A percentile compares a stretch with the other conserved stretches of the same genome.
Conservation (phyloP, 2,329 filamentous ascomycete genomes). For the Claviceps sp. region DNA sequence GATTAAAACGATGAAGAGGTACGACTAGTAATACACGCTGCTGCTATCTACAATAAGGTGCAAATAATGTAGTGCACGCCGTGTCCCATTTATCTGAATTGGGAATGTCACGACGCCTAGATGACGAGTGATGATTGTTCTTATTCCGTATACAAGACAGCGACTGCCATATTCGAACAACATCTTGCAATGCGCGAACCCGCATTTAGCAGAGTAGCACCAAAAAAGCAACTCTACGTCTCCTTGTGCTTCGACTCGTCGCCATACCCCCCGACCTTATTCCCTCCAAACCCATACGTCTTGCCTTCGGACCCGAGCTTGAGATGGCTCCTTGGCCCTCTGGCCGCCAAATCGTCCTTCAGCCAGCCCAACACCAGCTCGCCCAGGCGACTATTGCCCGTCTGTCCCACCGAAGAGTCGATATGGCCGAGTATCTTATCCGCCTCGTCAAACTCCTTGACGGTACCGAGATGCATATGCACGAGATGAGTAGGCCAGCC, state of each 20-base stretch:
- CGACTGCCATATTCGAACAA: too few relatives aligned
- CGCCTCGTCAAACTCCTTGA: constrained; percentile 75
- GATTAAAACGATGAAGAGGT: too few relatives aligned
- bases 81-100: too few relatives aligned
- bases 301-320: constrained; percentile 46
- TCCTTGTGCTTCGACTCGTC: constrained; percentile 33
- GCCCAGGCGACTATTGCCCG: constrained; percentile 71
- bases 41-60: too few relatives aligned
- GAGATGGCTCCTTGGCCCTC: constrained; percentile 59
- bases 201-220: background rate
- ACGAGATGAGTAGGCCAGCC: constrained; percentile 92
- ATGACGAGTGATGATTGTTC: too few relatives aligned
- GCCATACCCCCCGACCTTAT: constrained; percentile 41
- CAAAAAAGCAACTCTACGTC: constrained; percentile 5
- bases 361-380: constrained; percentile 84
- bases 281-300: constrained; percentile 42
- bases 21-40: too few relatives aligned
- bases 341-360: constrained; percentile 60
- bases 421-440: constrained; percentile 51
- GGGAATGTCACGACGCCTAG: too few relatives aligned
- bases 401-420: constrained; percentile 20
- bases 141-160: too few relatives aligned
- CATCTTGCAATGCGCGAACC: too few relatives aligned
- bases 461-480: constrained; percentile 81
- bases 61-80: too few relatives aligned